Base-by-base conservation (phyloP, 345 rosid species). In the Physaria fendleri region DNA sequence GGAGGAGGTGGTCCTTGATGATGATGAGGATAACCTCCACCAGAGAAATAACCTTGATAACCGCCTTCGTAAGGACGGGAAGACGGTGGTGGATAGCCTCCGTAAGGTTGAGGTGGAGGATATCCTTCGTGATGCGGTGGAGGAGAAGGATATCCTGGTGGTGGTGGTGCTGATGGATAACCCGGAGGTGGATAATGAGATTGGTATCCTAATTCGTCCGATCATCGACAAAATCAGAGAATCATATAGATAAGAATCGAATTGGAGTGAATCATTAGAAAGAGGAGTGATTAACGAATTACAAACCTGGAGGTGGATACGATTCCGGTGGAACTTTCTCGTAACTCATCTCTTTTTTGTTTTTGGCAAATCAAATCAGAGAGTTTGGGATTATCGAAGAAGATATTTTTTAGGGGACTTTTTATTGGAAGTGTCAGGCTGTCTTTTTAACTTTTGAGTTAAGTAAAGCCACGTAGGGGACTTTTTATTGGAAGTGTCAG, bases 31-130 rank as follows among this genome's bases (percentile, higher is more conserved):
- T 76, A 77, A 30, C 51, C 51, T 18, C 85, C 87, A 62, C 72
- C 80, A 4, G 74, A 68, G 64, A 88, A 88, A 71, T 88, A 88
- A 33, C 93, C 93, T 72, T 88, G 93, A 62, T 85, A 85, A 46
- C 65, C 20, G 28, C 93, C 88, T 56, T 80, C 87, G 46, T 78
- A 79, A 7, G 76, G 78, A 30, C 59, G 72, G 2, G 71, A 62
- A 15, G 79, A 78, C n/a, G 85, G 79, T 38, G 69, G 76, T 21
- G 77, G 66, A 50, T 84, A 80, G 13, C 42, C 42, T 35, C 80
- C 83, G 4, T 69, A 53, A 1, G 73, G 77, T 12, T 69, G 79
- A 1, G 68, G 81, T 5, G 81, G 86, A 0, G 42, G 18, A 38
- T 38, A 38, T 38, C 50, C 77, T 44, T 77, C 83, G 68, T 76